phyloP scores from a whole-genome alignment of 257 asterid genomes.

The Jacaranda mimosifolia region DNA sequence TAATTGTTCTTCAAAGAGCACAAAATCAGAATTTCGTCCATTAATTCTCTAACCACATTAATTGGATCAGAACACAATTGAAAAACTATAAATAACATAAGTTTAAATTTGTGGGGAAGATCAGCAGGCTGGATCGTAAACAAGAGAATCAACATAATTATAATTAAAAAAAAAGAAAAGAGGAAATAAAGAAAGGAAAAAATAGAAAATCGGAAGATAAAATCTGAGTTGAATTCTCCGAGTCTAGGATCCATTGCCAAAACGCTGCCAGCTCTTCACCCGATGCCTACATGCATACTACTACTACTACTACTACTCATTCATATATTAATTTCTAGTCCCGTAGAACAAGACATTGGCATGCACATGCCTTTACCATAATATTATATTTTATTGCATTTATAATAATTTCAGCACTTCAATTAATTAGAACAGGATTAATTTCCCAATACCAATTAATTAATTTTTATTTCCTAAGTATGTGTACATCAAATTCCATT shows the following conservation, averaged over 20 bases:
- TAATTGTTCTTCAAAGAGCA: too few relatives aligned
- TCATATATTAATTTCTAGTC: neutral
- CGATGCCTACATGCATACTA: conserved; percentile 17
- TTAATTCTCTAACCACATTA: too few relatives aligned
- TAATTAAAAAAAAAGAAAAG: too few relatives aligned
- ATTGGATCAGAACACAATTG: too few relatives aligned
- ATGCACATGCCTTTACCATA: conserved; percentile 34
- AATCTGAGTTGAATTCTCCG: neutral
- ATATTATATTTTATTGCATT: neutral
- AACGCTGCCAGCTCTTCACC: conserved; percentile 28
- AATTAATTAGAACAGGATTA: neutral
- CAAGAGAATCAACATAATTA: neutral
- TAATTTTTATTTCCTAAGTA: too few relatives aligned
- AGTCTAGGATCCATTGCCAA: conserved; percentile 42
- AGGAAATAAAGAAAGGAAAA: too few relatives aligned
- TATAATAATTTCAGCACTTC: neutral
- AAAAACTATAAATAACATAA: too few relatives aligned
- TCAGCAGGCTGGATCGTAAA: neutral
- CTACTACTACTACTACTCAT: too few relatives aligned
- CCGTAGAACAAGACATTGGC: conserved; percentile 46
- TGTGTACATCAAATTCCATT: too few relatives aligned
- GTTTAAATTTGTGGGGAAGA: too few relatives aligned
- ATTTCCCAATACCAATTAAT: neutral
- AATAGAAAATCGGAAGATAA: neutral
- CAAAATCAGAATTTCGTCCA: too few relatives aligned